Base-by-base conservation (phyloP, 139 green algal species). In the Closterium sp. region DNA sequence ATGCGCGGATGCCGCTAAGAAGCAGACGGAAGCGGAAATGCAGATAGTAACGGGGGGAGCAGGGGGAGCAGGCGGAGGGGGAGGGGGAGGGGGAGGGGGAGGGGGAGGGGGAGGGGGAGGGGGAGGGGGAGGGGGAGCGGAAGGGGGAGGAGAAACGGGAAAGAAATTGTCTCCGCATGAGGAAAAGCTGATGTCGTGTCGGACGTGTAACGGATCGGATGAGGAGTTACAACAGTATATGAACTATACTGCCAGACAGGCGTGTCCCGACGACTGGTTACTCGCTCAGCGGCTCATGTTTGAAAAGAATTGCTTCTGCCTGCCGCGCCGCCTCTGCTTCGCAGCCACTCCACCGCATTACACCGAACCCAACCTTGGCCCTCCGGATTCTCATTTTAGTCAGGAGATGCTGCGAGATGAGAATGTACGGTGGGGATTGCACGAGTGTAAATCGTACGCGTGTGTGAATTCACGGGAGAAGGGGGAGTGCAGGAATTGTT, bases 181-280 rank as follows among this genome's bases (percentile, higher is more conserved):
- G 62, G 17, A 79, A 4, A 79, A 79, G 27, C 62, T 79, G 11
- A 19, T 17, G 30, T 85, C 88, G 29, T 86, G 87, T 50, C 38
- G 88, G 11, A 62, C 79, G 89, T 91, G 89, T 45, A 91, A 85
- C 32, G 89, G 32, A 5, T 91, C 89, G 21, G 31, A 84, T 85
- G 24, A 30, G 30, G 89, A 91, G 73, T 28, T 91, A 21, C 31
- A 84, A 45, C 31, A 28, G 89, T 91, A 84, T 22, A 31, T 91
- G 38, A 85, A 84, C 32, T 91, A 91, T 31, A 31, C 73, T 21
- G 30, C 32, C 22, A 38, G 84, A 11, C 31, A n/a, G 10, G 90
- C 90, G 9, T 93, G 90, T 30, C 90, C 90, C 3, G 90, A 93
- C 70, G 90, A 93, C 85, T 93, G 90, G 90, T 30, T 73, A 22